A percentile compares a stretch with the other conserved stretches of the same genome.
phyloP scores from a whole-genome alignment of 2,329 filamentous ascomycete genomes.

The Cladosporium sp. region DNA sequence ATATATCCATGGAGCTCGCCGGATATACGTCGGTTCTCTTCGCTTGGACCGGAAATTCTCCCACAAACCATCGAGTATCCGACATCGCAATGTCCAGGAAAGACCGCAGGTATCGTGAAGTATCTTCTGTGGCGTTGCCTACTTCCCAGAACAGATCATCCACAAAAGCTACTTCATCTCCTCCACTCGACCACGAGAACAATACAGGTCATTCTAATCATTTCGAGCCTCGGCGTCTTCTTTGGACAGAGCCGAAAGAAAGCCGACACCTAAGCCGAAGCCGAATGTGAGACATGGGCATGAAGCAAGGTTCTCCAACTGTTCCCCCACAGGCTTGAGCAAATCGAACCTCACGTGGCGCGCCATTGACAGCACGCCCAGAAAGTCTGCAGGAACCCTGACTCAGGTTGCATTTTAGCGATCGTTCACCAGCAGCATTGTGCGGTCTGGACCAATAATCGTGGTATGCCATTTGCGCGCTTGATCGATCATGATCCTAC shows the following conservation, averaged over 20 bases:
- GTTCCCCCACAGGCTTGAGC: neutral
- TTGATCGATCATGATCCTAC: neutral
- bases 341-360: slow-evolving; percentile 11
- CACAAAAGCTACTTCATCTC: neutral
- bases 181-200: neutral
- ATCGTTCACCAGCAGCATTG: neutral
- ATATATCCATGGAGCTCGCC: neutral
- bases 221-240: neutral
- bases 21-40: neutral
- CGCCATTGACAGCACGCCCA: neutral
- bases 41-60: neutral
- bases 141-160: neutral
- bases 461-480: neutral
- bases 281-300: neutral
- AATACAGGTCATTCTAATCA: neutral
- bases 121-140: neutral
- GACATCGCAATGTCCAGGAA: neutral
- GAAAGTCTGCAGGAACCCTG: slow-evolving; percentile 2
- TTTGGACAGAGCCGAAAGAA: neutral
- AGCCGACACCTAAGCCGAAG: neutral
- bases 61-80: neutral
- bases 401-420: neutral
- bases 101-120: neutral
- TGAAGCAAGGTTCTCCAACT: neutral
- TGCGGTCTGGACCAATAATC: neutral